phyloP scores from a whole-genome alignment of 1,284 basidiomycete genomes.

The Marasmius sp. region DNA sequence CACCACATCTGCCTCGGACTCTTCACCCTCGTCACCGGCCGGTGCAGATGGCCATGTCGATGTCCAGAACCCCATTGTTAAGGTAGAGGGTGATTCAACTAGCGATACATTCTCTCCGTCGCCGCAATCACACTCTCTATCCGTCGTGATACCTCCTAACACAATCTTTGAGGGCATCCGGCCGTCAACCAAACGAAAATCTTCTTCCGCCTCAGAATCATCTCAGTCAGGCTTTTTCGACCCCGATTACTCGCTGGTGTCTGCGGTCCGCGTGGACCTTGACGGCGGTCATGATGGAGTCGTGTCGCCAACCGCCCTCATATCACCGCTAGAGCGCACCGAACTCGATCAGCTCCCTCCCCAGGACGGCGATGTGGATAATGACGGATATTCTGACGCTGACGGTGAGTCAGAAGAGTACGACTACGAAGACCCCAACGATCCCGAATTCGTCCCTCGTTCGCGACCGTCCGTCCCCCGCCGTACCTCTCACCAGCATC shows the following conservation, averaged over 20 bases:
- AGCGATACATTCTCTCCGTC: neutral
- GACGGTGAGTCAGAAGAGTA: conserved; percentile 28
- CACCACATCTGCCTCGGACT: neutral
- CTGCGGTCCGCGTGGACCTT: neutral
- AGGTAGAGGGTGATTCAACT: neutral
- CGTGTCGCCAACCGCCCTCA: neutral
- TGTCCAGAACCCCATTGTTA: neutral
- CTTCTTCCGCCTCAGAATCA: neutral
- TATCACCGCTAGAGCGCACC: neutral
- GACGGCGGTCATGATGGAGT: neutral
- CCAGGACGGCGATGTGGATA: conserved; percentile 8
- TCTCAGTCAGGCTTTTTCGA: neutral
- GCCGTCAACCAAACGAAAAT: neutral
- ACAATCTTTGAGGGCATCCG: neutral
- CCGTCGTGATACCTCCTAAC: neutral
- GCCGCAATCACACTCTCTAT: neutral
- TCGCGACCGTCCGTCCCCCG: conserved; percentile 30
- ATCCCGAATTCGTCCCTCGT: conserved; percentile 28
- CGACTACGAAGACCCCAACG: conserved; percentile 19
- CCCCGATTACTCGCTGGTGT: neutral
- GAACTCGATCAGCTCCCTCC: neutral
- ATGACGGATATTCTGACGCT: conserved; percentile 16
- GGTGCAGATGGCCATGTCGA: neutral
- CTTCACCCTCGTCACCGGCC: neutral
- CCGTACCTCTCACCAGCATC: conserved; percentile 24